Conservation (phyloP, 208 protist species). For the Acanthamoeba lenticulata region DNA sequence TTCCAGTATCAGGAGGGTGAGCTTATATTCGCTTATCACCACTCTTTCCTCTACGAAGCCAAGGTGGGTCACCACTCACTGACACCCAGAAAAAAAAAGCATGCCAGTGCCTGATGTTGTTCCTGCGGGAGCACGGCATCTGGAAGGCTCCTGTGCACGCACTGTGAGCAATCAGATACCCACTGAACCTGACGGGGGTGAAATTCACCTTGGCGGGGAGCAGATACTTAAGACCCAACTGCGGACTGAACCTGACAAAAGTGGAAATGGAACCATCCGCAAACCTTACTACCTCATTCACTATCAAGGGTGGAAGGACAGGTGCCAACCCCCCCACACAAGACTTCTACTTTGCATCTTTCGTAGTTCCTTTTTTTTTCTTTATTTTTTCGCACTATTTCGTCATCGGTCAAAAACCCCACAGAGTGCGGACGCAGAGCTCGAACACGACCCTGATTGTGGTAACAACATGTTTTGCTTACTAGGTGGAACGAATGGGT, state of each 20-base stretch:
- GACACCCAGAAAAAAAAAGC: too few species aligned
- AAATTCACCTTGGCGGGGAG: neutral
- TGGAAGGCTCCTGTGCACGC: neutral
- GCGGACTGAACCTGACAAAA: conserved; percentile 46
- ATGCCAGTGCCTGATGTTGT: too few species aligned
- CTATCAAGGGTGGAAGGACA: conserved; percentile 69
- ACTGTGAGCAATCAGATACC: neutral
- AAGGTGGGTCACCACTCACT: conserved; percentile 7
- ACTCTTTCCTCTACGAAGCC: conserved; percentile 65
- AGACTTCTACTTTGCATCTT: neutral
- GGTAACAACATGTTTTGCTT: too few species aligned
- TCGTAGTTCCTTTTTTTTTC: neutral
- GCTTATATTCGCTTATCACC: conserved; percentile 64
- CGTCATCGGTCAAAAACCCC: too few species aligned
- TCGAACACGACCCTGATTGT: too few species aligned
- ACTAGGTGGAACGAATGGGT: conserved; percentile 67
- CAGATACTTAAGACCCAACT: conserved; percentile 48
- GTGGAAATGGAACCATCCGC: neutral
- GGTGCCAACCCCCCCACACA: neutral
- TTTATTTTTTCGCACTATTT: neutral
- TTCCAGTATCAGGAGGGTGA: conserved; percentile 14
- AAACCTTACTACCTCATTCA: conserved; percentile 68
- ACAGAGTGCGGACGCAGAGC: too few species aligned
- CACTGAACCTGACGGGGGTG: neutral
- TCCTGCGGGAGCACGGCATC: neutral